Evolutionary conservation across 2,329 filamentous ascomycete genomes (phyloP).

Genomic region (Helminthosporium solani): DNA sequence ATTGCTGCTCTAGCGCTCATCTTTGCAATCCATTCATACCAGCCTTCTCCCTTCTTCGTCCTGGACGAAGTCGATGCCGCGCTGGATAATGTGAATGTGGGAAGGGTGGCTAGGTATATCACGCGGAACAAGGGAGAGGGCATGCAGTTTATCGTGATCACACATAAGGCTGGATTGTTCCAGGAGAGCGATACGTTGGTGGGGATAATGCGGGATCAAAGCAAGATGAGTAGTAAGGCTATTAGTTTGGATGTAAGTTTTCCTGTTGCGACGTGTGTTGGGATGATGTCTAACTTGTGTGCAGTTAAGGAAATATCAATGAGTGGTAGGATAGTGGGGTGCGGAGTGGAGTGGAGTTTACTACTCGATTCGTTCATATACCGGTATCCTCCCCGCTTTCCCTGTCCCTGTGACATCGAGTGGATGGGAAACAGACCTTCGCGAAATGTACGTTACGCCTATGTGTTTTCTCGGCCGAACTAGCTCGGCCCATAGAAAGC

Average conservation of each 20-base stretch:
- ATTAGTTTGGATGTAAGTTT: conserved; percentile 89
- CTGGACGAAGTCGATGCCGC: conserved; percentile 97
- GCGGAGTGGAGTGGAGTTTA: too few relatives aligned
- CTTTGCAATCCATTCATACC: conserved; percentile 95
- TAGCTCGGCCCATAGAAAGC: too few relatives aligned
- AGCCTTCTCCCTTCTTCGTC: conserved; percentile 95
- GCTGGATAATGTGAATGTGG: conserved; percentile 96
- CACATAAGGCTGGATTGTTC: conserved; percentile 91
- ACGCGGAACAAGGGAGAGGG: conserved; percentile 90
- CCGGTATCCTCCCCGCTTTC: too few relatives aligned
- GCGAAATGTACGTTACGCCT: too few relatives aligned
- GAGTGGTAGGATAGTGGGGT: not conserved
- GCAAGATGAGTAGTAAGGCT: conserved; percentile 86
- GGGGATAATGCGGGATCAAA: conserved; percentile 93
- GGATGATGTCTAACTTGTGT: conserved; percentile 25
- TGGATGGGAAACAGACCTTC: too few relatives aligned
- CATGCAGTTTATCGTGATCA: conserved; percentile 99
- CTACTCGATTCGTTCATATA: too few relatives aligned
- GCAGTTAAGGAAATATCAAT: conserved; percentile 5
- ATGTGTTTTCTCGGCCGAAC: too few relatives aligned
- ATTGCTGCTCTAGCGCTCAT: conserved; percentile 96
- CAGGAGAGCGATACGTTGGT: conserved; percentile 95
- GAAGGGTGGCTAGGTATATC: conserved; percentile 95
- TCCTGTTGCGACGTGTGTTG: conserved; percentile 24
- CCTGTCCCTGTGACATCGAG: too few relatives aligned